Base-by-base conservation (phyloP, 1,284 basidiomycete species). In the Fereydounia khargensis region DNA sequence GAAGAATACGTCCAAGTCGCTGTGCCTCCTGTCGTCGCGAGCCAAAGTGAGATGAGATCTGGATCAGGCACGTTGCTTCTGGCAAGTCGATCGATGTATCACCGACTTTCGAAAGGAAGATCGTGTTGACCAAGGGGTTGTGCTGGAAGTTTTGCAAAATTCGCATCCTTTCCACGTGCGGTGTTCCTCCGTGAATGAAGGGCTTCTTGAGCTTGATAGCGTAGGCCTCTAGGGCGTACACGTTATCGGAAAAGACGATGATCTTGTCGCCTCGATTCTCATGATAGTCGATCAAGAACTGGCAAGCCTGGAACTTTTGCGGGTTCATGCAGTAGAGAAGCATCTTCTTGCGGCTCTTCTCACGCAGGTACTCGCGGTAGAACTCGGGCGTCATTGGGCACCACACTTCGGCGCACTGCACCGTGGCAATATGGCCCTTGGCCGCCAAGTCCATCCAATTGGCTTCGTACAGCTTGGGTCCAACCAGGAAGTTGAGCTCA, bases 371-470 rank as follows among this genome's bases (percentile, higher is more conserved):
- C 78, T 99, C 94, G 67, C 90, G 86, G 77, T 98, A 99, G 76
- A 99, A 99, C 76, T 98, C 92, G n/a, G 95, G 94, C 23, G 95
- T 96, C 95, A 98, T 98, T 8, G 91, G 90, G 74, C 95, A 99
- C 95, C 95, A 98, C 6, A 99, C 95, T 79, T 99, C 95, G 13
- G 95, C 95, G 76, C 65, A 74, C 82, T 97, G 95, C 17, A 98
- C 95, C 65, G 95, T 98, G 4, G 95, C 95, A 73, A 99, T 99
- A 77, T 99, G 95, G 0, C 95, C 95, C 77, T 98, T 97, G 49
- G 91, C 91, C 23, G 95, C 95, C 62, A 99, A 84, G 77, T 99
- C 95, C 94, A 98, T 98, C 95, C 95, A 99, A 76, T 99, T 99
- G 6, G 95, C 95, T 78, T 99, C 95, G 77, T 98, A 99, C 34